A percentile compares a stretch with the other conserved stretches of the same genome.
Evolutionary conservation across 139 green algal species (phyloP).

Genomic region (Chlamydomonas schloesseri): DNA sequence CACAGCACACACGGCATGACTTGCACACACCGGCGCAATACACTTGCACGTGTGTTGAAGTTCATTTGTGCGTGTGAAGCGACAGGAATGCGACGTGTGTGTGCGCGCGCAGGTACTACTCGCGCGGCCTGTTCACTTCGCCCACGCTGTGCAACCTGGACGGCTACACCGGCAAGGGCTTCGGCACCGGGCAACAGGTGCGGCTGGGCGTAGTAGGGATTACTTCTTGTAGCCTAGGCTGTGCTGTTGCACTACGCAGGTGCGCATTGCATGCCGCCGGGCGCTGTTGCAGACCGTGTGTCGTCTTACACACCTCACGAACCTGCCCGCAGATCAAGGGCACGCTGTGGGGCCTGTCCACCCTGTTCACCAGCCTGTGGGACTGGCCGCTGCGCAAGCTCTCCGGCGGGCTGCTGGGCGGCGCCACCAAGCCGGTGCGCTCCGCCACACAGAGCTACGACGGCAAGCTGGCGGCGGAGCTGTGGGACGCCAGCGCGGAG

Average conservation of each 20-base stretch:
- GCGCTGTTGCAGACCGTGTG: too few species aligned
- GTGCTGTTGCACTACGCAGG: too few species aligned
- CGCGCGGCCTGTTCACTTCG: slow-evolving; percentile 77
- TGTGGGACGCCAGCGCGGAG: slow-evolving; percentile 76
- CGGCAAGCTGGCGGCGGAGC: slow-evolving; percentile 56
- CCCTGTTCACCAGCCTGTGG: slow-evolving; percentile 49
- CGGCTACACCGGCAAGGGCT: slow-evolving; percentile 41
- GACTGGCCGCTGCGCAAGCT: slow-evolving; percentile 76
- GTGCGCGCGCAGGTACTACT: slow-evolving; percentile 71
- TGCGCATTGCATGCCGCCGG: too few species aligned
- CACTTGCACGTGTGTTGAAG: too few species aligned
- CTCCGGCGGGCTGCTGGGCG: slow-evolving; percentile 50
- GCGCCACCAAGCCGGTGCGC: slow-evolving; percentile 54
- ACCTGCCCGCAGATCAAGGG: slow-evolving; percentile 21
- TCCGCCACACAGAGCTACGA: slow-evolving; percentile 71
- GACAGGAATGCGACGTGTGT: too few species aligned
- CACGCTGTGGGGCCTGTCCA: slow-evolving; percentile 50
- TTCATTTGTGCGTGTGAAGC: too few species aligned
- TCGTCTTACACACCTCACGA: too few species aligned
- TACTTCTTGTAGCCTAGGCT: too few species aligned
- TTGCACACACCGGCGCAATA: too few species aligned
- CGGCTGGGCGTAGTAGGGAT: not conserved
- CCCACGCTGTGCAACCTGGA: slow-evolving; percentile 50
- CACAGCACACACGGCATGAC: too few species aligned
- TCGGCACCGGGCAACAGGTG: slow-evolving; percentile 18